phyloP scores from a whole-genome alignment of 164 flowering plant species.

The Dillenia suffruticosa region DNA sequence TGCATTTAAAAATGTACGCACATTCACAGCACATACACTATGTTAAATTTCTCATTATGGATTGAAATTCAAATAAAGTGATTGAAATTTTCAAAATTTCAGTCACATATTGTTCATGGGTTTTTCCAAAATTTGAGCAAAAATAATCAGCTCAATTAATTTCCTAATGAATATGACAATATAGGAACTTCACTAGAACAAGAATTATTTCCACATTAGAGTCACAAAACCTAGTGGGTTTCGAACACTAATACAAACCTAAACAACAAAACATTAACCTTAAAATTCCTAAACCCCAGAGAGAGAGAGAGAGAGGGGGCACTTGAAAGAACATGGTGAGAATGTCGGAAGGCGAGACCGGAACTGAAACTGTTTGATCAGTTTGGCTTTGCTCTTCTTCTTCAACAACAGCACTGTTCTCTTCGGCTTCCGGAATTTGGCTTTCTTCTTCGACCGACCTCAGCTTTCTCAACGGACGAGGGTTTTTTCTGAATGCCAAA shows the following conservation, averaged over 20 bases:
- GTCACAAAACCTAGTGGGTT: too few species aligned
- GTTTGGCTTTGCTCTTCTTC: slow-evolving; percentile 22
- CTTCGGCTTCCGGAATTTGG: slow-evolving; percentile 17
- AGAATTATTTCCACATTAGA: too few species aligned
- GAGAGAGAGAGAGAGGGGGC: neutral
- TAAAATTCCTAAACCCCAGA: neutral
- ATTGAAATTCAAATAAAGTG: too few species aligned
- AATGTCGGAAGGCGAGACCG: slow-evolving; percentile 83
- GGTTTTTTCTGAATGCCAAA: slow-evolving; percentile 4
- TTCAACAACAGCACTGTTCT: slow-evolving; percentile 1
- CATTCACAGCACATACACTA: too few species aligned
- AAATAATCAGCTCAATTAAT: too few species aligned
- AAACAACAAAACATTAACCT: neutral
- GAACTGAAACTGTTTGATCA: slow-evolving; percentile 61
- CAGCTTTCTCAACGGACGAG: slow-evolving; percentile 8
- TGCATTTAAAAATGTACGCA: too few species aligned
- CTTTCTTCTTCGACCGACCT: slow-evolving; percentile 38
- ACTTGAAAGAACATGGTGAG: slow-evolving; percentile 90
- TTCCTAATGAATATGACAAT: too few species aligned
- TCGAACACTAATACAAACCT: neutral
- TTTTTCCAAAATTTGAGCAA: too few species aligned
- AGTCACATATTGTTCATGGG: too few species aligned
- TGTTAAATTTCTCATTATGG: too few species aligned
- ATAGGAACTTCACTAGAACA: too few species aligned
- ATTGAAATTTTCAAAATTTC: too few species aligned